Base-by-base conservation (phyloP, 176 grass and related monocot species). In the Triticum timopheevii region DNA sequence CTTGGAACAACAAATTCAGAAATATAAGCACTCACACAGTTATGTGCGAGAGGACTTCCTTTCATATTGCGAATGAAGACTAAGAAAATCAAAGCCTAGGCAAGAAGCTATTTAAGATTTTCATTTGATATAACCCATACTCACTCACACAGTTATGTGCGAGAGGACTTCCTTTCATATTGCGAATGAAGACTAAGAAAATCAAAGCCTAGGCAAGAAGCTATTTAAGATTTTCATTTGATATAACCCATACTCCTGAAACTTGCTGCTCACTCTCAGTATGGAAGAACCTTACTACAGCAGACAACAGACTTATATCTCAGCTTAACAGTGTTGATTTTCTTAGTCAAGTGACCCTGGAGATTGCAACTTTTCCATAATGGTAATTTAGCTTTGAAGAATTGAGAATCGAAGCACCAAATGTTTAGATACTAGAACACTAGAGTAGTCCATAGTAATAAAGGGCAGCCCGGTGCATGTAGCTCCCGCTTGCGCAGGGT, bases 81-180 rank as follows among this genome's bases (percentile, higher is more conserved):
- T 54, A 22, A 7, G 3, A 62, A 50, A 49, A 2, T 62, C 13
- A 30, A 39, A 11, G 13, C 1, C 64, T 61, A 47, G 13, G 44
- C 0, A 74, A 73, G 20, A 75, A 25, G 8, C 19, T 65, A 36
- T 20, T 59, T 56, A 52, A 56, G 3, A 64, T 69, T 50, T 54
- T 79, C 39, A 80, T 58, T 16, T 65, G 4, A 10, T 63, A 80
- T n/a, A n/a, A 12, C 42, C 35, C 28, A 42, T 70, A 56, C 9
- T 40, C 34, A 31, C 8, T 50, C 13, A 3, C 17, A 25, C 7
- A 50, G 52, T 42, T 80, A 80, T 58, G 34, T 35, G 56, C 6
- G 34, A 45, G 5, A 90, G 70, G 33, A 25, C 9, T 52, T 84
- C 22, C 69, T 40, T 67, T 74, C 58, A 39, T 36, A 80, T 74